A percentile compares a stretch with the other conserved stretches of the same genome.
phyloP scores from a whole-genome alignment of 352 stramenopile species.

The Phytophthora boehmeriae region DNA sequence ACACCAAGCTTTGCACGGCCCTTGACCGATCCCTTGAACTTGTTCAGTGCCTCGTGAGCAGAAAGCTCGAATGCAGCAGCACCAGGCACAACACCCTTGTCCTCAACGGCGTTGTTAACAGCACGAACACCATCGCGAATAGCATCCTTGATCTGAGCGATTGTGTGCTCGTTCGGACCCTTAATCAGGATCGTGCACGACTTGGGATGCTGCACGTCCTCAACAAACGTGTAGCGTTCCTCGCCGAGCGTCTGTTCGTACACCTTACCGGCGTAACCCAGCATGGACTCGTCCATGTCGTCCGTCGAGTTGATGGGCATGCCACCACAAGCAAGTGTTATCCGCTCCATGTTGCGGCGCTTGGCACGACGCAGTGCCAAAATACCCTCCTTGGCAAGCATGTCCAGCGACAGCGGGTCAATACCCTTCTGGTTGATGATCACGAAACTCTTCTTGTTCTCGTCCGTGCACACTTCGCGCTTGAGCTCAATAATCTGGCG shows the following conservation, averaged over 20 bases:
- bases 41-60: slow-evolving; percentile 88
- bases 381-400: slow-evolving; percentile 99
- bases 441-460: slow-evolving; percentile 98
- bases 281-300: slow-evolving; percentile 96
- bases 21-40: slow-evolving; percentile 89
- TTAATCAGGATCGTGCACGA: slow-evolving; percentile 99
- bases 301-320: slow-evolving; percentile 98
- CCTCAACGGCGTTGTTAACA: slow-evolving; percentile 99
- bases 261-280: slow-evolving; percentile 97
- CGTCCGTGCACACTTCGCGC: slow-evolving; percentile 94
- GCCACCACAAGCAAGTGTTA: slow-evolving; percentile 98
- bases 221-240: slow-evolving; percentile 99
- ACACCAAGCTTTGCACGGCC: slow-evolving; percentile 98
- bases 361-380: slow-evolving; percentile 98
- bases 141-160: slow-evolving; percentile 99
- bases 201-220: slow-evolving; percentile 97
- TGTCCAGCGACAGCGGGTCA: slow-evolving; percentile 98
- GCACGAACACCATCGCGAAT: slow-evolving; percentile 97
- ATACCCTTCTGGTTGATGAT: slow-evolving; percentile 99
- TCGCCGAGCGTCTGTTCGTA: slow-evolving; percentile 98
- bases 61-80: slow-evolving; percentile 97
- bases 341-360: slow-evolving; percentile 99
- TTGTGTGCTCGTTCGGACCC: slow-evolving; percentile 98
- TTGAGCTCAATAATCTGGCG: slow-evolving; percentile 99
- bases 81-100: slow-evolving; percentile 95